phyloP scores from a whole-genome alignment of 2,329 filamentous ascomycete genomes.

The Penicillium polonicum region DNA sequence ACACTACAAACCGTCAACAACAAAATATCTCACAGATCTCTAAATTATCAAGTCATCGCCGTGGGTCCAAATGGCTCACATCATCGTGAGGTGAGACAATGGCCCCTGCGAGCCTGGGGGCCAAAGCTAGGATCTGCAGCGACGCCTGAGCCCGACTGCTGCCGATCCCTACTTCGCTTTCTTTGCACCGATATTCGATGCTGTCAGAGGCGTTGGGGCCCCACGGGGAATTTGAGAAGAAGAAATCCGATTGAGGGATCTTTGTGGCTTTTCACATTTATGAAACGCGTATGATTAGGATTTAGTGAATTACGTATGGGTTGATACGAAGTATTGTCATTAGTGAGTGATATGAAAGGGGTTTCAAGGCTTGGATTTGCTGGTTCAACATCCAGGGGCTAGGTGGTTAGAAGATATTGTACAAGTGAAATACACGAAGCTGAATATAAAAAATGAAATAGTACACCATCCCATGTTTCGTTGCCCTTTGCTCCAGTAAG shows the following conservation, averaged over 20 bases:
- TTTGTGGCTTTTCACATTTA: background rate
- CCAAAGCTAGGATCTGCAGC: background rate
- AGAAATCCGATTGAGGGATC: background rate
- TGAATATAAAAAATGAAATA: background rate
- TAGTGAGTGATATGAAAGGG: background rate
- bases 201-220: background rate
- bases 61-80: background rate
- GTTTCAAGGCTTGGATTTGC: no score
- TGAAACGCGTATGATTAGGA: background rate
- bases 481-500: background rate
- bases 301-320: background rate
- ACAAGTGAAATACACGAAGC: background rate
- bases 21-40: background rate
- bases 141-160: background rate
- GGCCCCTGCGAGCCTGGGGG: background rate
- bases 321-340: background rate
- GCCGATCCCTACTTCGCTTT: background rate
- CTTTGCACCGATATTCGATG: background rate
- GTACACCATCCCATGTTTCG: background rate
- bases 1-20: background rate
- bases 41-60: background rate
- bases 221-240: background rate
- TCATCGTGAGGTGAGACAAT: background rate
- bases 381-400: background rate
- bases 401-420: no score